Evolutionary conservation across 2,329 filamentous ascomycete genomes (phyloP).

Genomic region (Xylaria sp.): DNA sequence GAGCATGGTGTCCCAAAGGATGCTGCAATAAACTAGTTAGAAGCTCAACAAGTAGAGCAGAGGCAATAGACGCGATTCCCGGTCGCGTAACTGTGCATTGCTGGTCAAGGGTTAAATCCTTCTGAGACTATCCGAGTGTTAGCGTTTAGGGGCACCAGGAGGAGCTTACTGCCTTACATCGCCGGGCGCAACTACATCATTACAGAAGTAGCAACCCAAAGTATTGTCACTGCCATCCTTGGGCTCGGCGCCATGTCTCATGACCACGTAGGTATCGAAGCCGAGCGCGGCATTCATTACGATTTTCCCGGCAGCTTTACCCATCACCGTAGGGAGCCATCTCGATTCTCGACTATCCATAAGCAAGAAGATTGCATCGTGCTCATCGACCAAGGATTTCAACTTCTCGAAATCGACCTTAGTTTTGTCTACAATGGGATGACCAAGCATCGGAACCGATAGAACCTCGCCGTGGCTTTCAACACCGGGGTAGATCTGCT

Average conservation of each 20-base stretch:
- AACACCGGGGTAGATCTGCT: conserved; percentile 90
- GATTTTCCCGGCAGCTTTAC: conserved; percentile 90
- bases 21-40: conserved; percentile 90
- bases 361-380: conserved; percentile 94
- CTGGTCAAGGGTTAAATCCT: conserved; percentile 94
- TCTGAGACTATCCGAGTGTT: conserved; percentile 75
- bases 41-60: conserved; percentile 89
- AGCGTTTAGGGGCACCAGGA: conserved; percentile 34
- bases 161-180: conserved; percentile 72
- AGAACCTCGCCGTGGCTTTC: conserved; percentile 83
- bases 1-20: conserved; percentile 73
- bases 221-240: conserved; percentile 68
- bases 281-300: conserved; percentile 97
- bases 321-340: conserved; percentile 97
- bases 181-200: conserved; percentile 93
- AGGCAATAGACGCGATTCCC: conserved; percentile 91
- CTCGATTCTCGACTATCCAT: conserved; percentile 96
- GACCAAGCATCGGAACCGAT: conserved; percentile 94
- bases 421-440: conserved; percentile 82
- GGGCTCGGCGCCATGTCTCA: conserved; percentile 85
- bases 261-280: conserved; percentile 96
- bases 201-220: conserved; percentile 97
- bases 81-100: conserved; percentile 98
- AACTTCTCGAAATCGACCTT: conserved; percentile 81
- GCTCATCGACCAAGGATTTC: conserved; percentile 78